Conservation (phyloP, 208 protist species). For the Leishmania major region DNA sequence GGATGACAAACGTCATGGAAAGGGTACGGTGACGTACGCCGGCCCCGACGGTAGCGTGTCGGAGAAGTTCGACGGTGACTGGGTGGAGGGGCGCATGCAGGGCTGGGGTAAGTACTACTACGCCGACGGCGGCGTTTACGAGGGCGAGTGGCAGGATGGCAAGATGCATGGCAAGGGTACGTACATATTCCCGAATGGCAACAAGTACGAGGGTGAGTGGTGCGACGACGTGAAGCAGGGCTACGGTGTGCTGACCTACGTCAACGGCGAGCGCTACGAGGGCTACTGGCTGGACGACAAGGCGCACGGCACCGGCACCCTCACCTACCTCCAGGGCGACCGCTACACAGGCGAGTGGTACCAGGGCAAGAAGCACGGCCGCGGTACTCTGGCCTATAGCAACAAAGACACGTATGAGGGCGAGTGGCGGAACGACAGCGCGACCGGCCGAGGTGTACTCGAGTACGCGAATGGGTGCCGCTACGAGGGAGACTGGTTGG, state of each 20-base stretch:
- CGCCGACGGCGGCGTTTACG: conserved; percentile 92
- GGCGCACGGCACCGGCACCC: conserved; percentile 88
- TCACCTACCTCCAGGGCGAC: conserved; percentile 92
- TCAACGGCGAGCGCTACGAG: conserved; percentile 89
- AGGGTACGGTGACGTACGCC: conserved; percentile 89
- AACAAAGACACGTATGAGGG: conserved; percentile 93
- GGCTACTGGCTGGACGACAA: conserved; percentile 92
- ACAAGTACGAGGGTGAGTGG: conserved; percentile 96
- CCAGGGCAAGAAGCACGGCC: conserved; percentile 90
- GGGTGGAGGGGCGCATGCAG: conserved; percentile 94
- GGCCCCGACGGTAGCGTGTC: conserved; percentile 92
- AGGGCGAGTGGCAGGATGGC: conserved; percentile 92
- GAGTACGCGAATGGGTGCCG: conserved; percentile 91
- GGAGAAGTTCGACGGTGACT: conserved; percentile 95
- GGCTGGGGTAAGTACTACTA: conserved; percentile 95
- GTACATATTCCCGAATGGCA: conserved; percentile 94
- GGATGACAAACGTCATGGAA: conserved; percentile 93
- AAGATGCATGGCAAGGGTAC: conserved; percentile 93
- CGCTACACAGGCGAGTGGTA: conserved; percentile 92
- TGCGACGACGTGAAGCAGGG: conserved; percentile 92
- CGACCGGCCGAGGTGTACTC: conserved; percentile 82
- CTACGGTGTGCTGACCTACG: conserved; percentile 89
- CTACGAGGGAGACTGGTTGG: conserved; percentile 91
- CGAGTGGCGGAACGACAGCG: conserved; percentile 87
- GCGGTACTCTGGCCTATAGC: conserved; percentile 88